phyloP scores from a whole-genome alignment of 2,329 filamentous ascomycete species.

The Ophiostoma ulmi region DNA sequence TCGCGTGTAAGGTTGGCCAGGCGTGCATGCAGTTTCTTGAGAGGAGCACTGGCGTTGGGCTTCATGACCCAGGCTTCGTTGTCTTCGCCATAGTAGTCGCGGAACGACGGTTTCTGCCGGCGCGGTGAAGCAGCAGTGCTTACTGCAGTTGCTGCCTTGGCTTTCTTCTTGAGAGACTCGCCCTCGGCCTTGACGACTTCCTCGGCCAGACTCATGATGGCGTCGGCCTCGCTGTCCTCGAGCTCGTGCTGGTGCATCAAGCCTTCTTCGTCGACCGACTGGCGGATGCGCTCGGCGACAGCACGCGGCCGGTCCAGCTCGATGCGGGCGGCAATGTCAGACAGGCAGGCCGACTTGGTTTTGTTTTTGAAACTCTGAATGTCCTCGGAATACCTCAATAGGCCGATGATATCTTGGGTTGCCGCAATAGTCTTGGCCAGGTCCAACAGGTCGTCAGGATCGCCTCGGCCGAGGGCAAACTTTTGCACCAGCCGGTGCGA shows the following conservation, averaged over 20 bases:
- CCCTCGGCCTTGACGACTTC: conserved; percentile 64
- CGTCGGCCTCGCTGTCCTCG: conserved; percentile 65
- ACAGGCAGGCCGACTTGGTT: conserved; percentile 31
- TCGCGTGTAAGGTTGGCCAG: conserved; percentile 56
- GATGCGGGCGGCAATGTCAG: conserved; percentile 52
- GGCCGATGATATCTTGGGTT: conserved; percentile 58
- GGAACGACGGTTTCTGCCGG: conserved; percentile 38
- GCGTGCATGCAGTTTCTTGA: conserved; percentile 63
- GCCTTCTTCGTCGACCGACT: conserved; percentile 88
- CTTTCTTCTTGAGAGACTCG: conserved; percentile 26
- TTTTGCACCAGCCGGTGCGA: conserved; percentile 87
- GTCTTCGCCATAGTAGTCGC: conserved; percentile 56
- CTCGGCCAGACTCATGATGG: conserved; percentile 68
- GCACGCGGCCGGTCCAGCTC: conserved; percentile 60
- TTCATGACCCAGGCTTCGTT: conserved; percentile 62
- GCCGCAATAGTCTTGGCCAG: conserved; percentile 75
- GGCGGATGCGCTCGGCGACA: conserved; percentile 65
- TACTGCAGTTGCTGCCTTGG: conserved; percentile 28
- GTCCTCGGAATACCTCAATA: conserved; percentile 36
- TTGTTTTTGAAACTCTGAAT: conserved; percentile 14
- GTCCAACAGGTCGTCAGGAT: conserved; percentile 81
- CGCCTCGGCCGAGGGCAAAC: conserved; percentile 86
- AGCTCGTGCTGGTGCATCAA: conserved; percentile 73
- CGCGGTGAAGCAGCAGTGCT: not conserved
- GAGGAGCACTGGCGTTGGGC: conserved; percentile 58